These are phyloP conservation scores for Naegleria gruberi DNA, from an alignment of 208 protist genomes.

Conservation along the genomic window DNA sequence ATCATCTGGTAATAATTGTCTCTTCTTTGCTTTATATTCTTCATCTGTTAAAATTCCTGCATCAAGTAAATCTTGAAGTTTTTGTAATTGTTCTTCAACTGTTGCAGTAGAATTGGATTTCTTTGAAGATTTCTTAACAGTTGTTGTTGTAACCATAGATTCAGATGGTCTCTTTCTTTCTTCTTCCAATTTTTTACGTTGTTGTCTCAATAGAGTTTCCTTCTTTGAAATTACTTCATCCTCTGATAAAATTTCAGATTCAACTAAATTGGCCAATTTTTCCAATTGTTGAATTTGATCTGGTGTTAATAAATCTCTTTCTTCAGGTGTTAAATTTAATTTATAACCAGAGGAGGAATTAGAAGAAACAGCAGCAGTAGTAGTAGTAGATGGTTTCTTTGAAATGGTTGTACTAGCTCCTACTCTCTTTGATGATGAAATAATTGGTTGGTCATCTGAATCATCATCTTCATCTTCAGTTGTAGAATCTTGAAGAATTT, in stretches of 20 bases:
- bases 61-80: background rate
- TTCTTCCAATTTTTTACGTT: background rate
- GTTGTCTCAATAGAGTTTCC: background rate
- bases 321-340: background rate
- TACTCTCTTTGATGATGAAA: background rate
- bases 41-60: conserved; percentile 3
- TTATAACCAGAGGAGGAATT: background rate
- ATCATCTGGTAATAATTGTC: background rate
- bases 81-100: background rate
- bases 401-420: background rate
- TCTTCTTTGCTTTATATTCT: background rate
- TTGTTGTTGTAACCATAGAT: background rate
- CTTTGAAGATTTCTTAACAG: background rate
- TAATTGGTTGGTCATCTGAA: background rate
- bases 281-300: background rate
- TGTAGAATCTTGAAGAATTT: background rate
- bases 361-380: background rate
- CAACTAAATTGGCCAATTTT: background rate
- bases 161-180: background rate
- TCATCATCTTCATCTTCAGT: background rate
- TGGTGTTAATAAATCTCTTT: background rate
- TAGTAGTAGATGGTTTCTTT: background rate
- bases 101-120: background rate
- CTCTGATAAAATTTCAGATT: background rate
- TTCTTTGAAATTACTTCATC: background rate